These are phyloP conservation scores for Prunus salicina DNA, from an alignment of 306 rosid genomes.

Conservation along the genomic window DNA sequence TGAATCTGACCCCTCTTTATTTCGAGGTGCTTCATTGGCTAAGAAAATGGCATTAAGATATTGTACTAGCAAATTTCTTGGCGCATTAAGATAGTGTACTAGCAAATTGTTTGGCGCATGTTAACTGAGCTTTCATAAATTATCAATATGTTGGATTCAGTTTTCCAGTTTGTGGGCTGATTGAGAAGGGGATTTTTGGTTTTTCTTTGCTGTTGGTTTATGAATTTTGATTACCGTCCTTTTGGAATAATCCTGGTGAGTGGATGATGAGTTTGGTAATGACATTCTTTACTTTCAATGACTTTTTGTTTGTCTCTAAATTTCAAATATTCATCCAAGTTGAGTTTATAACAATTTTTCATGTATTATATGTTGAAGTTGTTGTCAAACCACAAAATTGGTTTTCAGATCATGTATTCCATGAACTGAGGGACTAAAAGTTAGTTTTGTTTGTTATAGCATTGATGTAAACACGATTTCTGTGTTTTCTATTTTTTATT, in stretches of 20 bases:
- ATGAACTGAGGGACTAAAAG: neutral
- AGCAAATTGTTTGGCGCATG: neutral
- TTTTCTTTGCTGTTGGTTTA: neutral
- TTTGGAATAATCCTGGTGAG: neutral
- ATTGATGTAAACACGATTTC: neutral
- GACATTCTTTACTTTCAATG: neutral
- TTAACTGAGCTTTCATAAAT: neutral
- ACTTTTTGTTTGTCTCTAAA: neutral
- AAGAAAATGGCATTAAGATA: neutral
- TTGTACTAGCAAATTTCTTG: neutral
- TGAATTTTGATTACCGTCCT: neutral
- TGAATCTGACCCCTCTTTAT: neutral
- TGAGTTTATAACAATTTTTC: neutral
- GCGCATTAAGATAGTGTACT: neutral
- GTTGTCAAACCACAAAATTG: neutral
- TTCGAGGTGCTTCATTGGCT: neutral
- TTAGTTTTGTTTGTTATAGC: neutral
- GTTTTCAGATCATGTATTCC: neutral
- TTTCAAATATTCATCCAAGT: neutral
- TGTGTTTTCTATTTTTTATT: neutral
- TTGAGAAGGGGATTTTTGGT: neutral
- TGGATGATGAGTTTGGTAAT: neutral
- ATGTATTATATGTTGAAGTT: neutral
- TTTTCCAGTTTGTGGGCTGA: neutral
- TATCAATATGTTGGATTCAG: neutral